Evolutionary conservation across 1,284 basidiomycete species (phyloP).

Genomic region (Cryptococcus sp.): DNA sequence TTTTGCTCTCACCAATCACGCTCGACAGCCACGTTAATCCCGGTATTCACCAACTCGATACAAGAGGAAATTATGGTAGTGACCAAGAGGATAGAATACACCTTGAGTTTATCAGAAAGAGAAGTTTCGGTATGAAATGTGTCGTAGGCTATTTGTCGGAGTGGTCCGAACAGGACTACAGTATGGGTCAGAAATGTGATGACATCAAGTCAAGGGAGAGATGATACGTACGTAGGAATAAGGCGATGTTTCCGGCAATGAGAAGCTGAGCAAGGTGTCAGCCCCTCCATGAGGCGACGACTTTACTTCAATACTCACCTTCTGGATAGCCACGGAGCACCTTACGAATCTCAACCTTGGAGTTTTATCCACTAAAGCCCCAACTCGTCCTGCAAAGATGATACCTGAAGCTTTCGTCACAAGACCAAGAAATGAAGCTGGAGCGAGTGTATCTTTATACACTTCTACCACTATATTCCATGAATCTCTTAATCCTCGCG

Average conservation of each 20-base stretch:
- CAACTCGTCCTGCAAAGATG: constrained; percentile 44
- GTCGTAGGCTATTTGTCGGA: constrained; percentile 14
- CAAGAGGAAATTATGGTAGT: neutral
- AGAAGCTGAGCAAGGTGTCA: constrained; percentile 20
- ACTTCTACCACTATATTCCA: constrained; percentile 30
- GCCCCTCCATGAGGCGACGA: neutral
- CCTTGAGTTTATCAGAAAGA: neutral
- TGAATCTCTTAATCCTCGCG: no score
- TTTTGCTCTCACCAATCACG: constrained; percentile 7
- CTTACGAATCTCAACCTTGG: constrained; percentile 36
- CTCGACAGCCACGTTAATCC: constrained; percentile 1
- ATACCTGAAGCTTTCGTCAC: constrained; percentile 46
- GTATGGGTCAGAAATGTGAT: no score
- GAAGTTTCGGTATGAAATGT: constrained; percentile 19
- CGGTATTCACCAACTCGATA: neutral
- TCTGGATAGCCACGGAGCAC: constrained; percentile 45
- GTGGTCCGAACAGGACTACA: constrained; percentile 37
- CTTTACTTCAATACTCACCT: constrained; percentile 18
- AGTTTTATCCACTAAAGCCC: constrained; percentile 43
- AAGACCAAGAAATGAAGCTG: constrained; percentile 51
- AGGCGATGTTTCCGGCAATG: neutral
- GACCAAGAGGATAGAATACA: neutral
- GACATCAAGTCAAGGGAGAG: no score
- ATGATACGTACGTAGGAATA: neutral
- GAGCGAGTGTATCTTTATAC: constrained; percentile 44